Conservation (phyloP, 2,329 filamentous ascomycete genomes). For the Penicillium sp. region DNA sequence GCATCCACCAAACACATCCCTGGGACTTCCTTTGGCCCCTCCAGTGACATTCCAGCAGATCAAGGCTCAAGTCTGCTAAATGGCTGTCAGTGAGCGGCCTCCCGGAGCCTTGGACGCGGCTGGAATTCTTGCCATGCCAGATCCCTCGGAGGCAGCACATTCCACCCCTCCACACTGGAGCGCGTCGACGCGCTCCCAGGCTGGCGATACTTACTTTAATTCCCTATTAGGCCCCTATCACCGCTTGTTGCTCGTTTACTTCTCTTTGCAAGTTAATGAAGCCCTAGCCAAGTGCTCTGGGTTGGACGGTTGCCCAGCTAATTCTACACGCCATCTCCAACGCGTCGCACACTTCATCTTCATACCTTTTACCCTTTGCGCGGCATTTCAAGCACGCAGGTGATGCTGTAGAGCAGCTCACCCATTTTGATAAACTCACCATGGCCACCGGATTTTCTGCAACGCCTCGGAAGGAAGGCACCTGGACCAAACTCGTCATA, state of each 20-base stretch:
- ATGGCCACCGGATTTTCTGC: slow-evolving; percentile 18
- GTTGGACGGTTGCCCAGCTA: slow-evolving; percentile 8
- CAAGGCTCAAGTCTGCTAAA: slow-evolving; percentile 1
- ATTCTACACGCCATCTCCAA: background rate
- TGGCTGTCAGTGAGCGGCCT: background rate
- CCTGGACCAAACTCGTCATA: slow-evolving; percentile 35
- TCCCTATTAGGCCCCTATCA: slow-evolving; percentile 15
- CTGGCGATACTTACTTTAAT: slow-evolving; percentile 7
- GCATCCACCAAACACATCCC: slow-evolving; percentile 10
- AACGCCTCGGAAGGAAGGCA: slow-evolving; percentile 24
- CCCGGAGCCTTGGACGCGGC: slow-evolving; percentile 5
- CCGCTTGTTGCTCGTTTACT: background rate
- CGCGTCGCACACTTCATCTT: background rate
- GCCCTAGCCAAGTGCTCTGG: slow-evolving; percentile 3
- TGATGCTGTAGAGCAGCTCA: background rate
- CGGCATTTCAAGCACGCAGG: background rate
- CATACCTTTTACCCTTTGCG: background rate
- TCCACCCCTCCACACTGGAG: slow-evolving; percentile 24
- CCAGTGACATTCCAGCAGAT: slow-evolving; percentile 16
- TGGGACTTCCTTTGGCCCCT: slow-evolving; percentile 5
- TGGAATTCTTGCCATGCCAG: slow-evolving; percentile 21
- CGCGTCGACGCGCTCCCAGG: slow-evolving; percentile 24
- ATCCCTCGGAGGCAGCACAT: slow-evolving; percentile 20
- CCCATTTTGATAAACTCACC: background rate
- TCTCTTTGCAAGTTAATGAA: slow-evolving; percentile 7